Evolutionary conservation across 108 stramenopile genomes (phyloP).

Genomic region (Fistulifera solaris): DNA sequence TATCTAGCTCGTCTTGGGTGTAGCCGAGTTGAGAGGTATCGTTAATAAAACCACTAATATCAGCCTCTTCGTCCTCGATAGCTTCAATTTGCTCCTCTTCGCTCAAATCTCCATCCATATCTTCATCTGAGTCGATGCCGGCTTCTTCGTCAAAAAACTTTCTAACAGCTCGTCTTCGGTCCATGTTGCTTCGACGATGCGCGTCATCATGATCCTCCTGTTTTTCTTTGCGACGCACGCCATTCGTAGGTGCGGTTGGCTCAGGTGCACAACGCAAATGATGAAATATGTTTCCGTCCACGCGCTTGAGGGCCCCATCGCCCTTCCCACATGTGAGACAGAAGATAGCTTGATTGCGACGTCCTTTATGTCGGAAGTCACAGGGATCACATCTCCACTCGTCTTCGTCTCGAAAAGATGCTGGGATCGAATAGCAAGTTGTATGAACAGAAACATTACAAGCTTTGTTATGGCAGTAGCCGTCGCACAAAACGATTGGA

Average conservation of each 20-base stretch:
- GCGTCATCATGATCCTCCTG: background rate
- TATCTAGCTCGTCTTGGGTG: constrained; percentile 69
- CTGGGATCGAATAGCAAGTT: constrained; percentile 29
- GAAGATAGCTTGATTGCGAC: background rate
- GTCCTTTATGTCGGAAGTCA: constrained; percentile 3
- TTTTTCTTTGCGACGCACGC: no score
- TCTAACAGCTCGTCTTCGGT: no score
- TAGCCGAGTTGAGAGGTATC: constrained; percentile 70
- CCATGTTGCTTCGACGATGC: no score
- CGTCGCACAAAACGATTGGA: constrained; percentile 51
- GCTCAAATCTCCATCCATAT: constrained; percentile 50
- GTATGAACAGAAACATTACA: constrained; percentile 49
- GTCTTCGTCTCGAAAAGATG: constrained; percentile 2
- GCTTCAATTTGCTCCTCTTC: constrained; percentile 43
- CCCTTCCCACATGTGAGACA: constrained; percentile 16
- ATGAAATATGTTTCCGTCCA: constrained; percentile 7
- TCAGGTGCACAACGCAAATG: constrained; percentile 16
- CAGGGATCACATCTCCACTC: constrained; percentile 47
- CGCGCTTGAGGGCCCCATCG: constrained; percentile 12
- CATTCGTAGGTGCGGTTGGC: background rate
- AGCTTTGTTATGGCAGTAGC: constrained; percentile 17
- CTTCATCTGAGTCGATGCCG: constrained; percentile 44
- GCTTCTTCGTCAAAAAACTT: constrained; percentile 43
- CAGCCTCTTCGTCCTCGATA: constrained; percentile 50
- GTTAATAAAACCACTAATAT: constrained; percentile 71